A percentile compares a stretch with the other conserved stretches of the same genome.
These are phyloP conservation scores for Berkeleyomyces rouxiae DNA, from an alignment of 2,329 filamentous ascomycete genomes.

Conservation along the genomic window DNA sequence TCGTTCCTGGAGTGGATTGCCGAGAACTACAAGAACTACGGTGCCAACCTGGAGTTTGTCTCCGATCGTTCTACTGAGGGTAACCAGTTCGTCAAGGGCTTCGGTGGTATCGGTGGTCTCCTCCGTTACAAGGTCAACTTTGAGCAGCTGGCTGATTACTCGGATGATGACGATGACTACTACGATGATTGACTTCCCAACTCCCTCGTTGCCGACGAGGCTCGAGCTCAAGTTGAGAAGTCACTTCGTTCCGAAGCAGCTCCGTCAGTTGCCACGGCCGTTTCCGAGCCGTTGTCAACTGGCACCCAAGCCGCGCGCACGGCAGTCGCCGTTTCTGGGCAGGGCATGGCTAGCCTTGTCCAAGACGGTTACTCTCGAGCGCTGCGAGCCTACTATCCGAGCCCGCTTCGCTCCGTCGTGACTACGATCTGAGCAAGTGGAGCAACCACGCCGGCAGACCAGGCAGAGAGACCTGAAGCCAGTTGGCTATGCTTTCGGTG, in stretches of 20 bases:
- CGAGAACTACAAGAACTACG: slow-evolving; percentile 96
- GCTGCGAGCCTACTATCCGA: slow-evolving; percentile 36
- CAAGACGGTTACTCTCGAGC: slow-evolving; percentile 32
- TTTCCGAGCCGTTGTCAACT: slow-evolving; percentile 26
- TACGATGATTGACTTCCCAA: slow-evolving; percentile 86
- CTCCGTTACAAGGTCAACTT: slow-evolving; percentile 99
- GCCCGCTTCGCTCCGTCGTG: slow-evolving; percentile 53
- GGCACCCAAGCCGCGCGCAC: slow-evolving; percentile 22
- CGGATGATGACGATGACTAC: slow-evolving; percentile 89
- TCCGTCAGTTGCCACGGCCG: slow-evolving; percentile 27
- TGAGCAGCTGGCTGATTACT: slow-evolving; percentile 85
- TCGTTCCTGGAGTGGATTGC: slow-evolving; percentile 99
- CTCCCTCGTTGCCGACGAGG: slow-evolving; percentile 79
- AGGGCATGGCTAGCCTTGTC: slow-evolving; percentile 17
- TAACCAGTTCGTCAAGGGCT: slow-evolving; percentile 99
- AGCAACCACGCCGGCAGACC: slow-evolving; percentile 2
- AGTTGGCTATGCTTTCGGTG: neutral
- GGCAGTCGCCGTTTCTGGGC: slow-evolving; percentile 20
- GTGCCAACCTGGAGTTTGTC: slow-evolving; percentile 88
- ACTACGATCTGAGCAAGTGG: slow-evolving; percentile 37
- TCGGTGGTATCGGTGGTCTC: slow-evolving; percentile 93
- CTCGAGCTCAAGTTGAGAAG: slow-evolving; percentile 48
- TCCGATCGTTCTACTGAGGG: slow-evolving; percentile 95
- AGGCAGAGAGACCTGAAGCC: neutral
- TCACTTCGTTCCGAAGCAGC: slow-evolving; percentile 20